Evolutionary conservation across 2,329 filamentous ascomycete species (phyloP), one percentile per base, ranked within the genome.

Genomic region (Chaetomium strumarium): DNA sequence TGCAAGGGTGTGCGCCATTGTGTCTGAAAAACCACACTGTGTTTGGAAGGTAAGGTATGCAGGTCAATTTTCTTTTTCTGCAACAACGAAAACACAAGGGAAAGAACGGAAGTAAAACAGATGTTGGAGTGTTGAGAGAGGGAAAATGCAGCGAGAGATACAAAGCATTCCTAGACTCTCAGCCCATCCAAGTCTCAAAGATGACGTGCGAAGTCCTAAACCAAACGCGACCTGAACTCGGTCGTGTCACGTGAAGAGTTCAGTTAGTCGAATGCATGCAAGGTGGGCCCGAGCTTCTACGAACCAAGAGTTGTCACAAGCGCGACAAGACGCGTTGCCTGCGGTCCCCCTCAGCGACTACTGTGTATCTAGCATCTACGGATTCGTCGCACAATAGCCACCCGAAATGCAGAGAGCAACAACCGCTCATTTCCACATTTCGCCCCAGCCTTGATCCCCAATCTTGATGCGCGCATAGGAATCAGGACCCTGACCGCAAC

Each of bases 321-420:
- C 51, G 51, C 51, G 51, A 49, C 51, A 36, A 53, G 51, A 53
- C 51, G 51, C 51, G 51, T 53, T 47, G 44, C 31, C 29, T 20
- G 13, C 7, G n/a, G n/a, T 6, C 29, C 38, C 46, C 50, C 42
- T 31, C 31, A 17, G 13, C 30, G 38, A 38, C 19, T 29, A 17
- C 20, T 24, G 16, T 13, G 7, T n/a, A 38, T 30, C 49, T 31
- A n/a, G n/a, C n/a, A 47, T 13, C 44, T 44, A 44, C 39, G 50
- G 43, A 30, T 52, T 51, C 31, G 31, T 49, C 10, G 45, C 46
- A 17, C 20, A 38, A 42, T 5, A 13, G 31, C 31, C 24, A 36
- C 30, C 24, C 19, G 38, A 34, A 47, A 49, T 48, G 51, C 46
- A 29, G 29, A 49, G 33, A 33, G 8, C 36, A 47, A 14, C 44